Conservation (phyloP, 2,329 filamentous ascomycete genomes). For the Ophiostoma perfectum region DNA sequence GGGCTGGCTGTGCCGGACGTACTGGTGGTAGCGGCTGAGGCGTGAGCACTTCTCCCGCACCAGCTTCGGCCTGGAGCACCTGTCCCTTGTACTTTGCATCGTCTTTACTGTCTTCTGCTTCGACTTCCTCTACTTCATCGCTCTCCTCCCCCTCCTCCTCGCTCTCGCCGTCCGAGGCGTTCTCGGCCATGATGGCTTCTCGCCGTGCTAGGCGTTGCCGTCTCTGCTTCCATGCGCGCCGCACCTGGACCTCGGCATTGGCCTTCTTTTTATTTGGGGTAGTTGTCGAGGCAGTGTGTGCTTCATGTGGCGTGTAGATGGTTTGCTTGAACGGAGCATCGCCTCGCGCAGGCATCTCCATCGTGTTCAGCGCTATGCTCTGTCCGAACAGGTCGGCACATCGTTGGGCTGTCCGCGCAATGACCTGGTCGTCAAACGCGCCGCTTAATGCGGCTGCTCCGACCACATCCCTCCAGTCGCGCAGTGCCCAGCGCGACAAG, state of each 20-base stretch:
- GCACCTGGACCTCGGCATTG: background rate
- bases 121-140: background rate
- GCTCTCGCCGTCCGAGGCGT: background rate
- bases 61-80: background rate
- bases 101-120: background rate
- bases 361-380: slow-evolving; percentile 58
- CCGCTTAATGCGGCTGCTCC: slow-evolving; percentile 69
- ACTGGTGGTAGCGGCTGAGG: too few species aligned
- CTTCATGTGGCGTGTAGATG: background rate
- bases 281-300: background rate
- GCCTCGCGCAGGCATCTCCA: slow-evolving; percentile 33
- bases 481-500: slow-evolving; percentile 39
- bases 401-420: slow-evolving; percentile 65
- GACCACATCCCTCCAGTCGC: slow-evolving; percentile 83
- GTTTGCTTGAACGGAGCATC: background rate
- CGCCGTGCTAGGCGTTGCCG: slow-evolving; percentile 7
- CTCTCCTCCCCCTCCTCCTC: background rate
- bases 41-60: too few species aligned
- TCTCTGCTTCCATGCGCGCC: slow-evolving; percentile 3
- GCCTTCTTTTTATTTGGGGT: background rate
- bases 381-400: slow-evolving; percentile 73
- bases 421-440: slow-evolving; percentile 59
- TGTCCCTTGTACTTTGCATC: background rate
- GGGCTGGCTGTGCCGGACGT: too few species aligned
- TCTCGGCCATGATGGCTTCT: background rate